Evolutionary conservation across 2,329 filamentous ascomycete species (phyloP), one percentile per base, ranked within the genome.

Genomic region (Drechslerella coelobrocha): DNA sequence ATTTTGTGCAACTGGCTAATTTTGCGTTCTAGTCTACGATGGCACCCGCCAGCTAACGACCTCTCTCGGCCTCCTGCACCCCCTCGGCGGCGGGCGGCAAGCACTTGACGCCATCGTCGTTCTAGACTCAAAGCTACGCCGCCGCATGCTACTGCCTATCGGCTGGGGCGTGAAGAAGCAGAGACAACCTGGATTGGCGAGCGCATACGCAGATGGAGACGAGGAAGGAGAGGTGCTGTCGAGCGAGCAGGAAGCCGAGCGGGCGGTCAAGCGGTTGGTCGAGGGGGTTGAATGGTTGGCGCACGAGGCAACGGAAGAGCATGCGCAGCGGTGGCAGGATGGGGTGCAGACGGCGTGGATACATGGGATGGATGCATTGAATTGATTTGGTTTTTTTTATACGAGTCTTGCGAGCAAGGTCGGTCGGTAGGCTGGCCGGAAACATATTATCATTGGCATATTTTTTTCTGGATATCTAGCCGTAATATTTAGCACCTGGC

Each of bases 51-150:
- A 72, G n/a, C 63, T 76, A 10, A 75, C 74, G 19, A 72, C 72
- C 27, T 68, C 71, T 14, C 72, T 82, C 17, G 80, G 80, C 6
- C 75, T 82, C 5, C 74, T 81, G 23, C 80, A 82, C 68, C 80
- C 81, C 1, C 76, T 81, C 2, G 81, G 80, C 41, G 80, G 80
- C 57, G 80, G 80, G 1, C 78, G 79, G 47, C 75, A 77, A 21
- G 79, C 79, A 1, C 74, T 82, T 9, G 80, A 82, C 68, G 80
- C 81, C 3, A 75, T 82, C n/a, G 80, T 81, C 2, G 78, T 82
- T 1, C 62, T 81, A 2, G 81, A 82, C 68, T 72, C 69, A 3
- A 73, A 74, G 10, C 77, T 77, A 0, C 75, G 77, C 37, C 75
- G 79, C 21, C 77, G 80, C 53, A 74, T 82, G 57, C 77, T 81